phyloP scores from a whole-genome alignment of 495 filamentous ascomycete species.

The Tuber borchii region DNA sequence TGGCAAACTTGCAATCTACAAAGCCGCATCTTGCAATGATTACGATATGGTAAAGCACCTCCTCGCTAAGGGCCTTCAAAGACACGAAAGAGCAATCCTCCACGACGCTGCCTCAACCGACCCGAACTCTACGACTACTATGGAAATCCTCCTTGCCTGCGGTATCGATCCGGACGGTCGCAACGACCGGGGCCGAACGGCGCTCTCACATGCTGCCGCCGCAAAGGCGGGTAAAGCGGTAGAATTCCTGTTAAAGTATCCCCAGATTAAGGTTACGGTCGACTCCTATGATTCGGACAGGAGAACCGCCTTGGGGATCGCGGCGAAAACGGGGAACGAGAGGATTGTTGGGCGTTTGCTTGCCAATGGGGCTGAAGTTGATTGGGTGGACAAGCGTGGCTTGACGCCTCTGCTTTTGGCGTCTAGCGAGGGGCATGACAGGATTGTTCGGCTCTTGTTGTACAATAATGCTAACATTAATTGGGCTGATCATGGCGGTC shows the following conservation, averaged over 20 bases:
- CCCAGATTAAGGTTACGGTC: slow-evolving; percentile 5
- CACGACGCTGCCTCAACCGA: neutral
- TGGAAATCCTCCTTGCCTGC: neutral
- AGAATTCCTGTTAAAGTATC: neutral
- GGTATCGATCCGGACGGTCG: slow-evolving; percentile 1
- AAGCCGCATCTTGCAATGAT: neutral
- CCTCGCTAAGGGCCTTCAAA: neutral
- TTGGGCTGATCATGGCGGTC: slow-evolving; percentile 18
- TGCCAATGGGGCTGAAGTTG: slow-evolving; percentile 38
- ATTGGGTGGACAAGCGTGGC: slow-evolving; percentile 32
- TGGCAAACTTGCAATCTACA: neutral
- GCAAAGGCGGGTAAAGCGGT: neutral
- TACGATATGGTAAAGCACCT: neutral
- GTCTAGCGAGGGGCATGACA: slow-evolving; percentile 27
- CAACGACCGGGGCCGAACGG: neutral
- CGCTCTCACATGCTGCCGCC: neutral
- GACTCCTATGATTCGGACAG: slow-evolving; percentile 28
- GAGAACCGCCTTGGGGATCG: slow-evolving; percentile 38
- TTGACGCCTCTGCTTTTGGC: slow-evolving; percentile 40
- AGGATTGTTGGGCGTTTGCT: slow-evolving; percentile 33
- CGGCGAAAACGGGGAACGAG: slow-evolving; percentile 30
- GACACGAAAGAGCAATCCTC: neutral
- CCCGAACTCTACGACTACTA: neutral
- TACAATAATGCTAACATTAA: slow-evolving; percentile 26
- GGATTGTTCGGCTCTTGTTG: slow-evolving; percentile 24